Evolutionary conservation across 176 grass and related monocot species (phyloP).

Genomic region (Cenchrus purpureus): DNA sequence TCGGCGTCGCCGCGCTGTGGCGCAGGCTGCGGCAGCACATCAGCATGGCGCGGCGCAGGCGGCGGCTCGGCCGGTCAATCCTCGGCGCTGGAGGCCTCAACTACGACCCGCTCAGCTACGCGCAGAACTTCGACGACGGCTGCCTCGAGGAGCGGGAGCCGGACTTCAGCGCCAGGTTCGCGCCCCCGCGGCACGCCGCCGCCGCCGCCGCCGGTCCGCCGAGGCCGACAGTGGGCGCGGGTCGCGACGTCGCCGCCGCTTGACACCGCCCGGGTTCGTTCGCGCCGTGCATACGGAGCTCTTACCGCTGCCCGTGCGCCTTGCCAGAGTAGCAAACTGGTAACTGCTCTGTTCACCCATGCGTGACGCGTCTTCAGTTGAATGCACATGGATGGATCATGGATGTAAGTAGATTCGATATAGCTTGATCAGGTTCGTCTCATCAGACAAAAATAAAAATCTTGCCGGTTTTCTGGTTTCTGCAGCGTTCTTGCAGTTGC

Average conservation of each 20-base stretch:
- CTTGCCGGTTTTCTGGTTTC: not conserved
- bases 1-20: constrained; percentile 57
- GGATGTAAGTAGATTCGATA: constrained; percentile 13
- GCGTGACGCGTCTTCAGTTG: constrained; percentile 31
- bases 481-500: not conserved
- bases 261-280: not conserved
- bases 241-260: not conserved
- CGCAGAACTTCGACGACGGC: constrained; percentile 73
- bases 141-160: constrained; percentile 44
- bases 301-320: not conserved
- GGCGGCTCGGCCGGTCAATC: constrained; percentile 51
- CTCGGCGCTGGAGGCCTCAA: constrained; percentile 59
- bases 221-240: too few species aligned
- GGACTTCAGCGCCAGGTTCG: constrained; percentile 66
- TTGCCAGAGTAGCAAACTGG: not conserved
- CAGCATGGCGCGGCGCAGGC: constrained; percentile 33
- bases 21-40: constrained; percentile 53
- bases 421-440: not conserved
- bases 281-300: not conserved
- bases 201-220: not conserved
- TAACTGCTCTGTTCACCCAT: constrained; percentile 12
- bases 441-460: not conserved
- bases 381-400: constrained; percentile 34
- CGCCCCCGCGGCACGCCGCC: constrained; percentile 40
- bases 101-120: constrained; percentile 85